phyloP scores from a whole-genome alignment of 768 basidiomycete genomes.

The Auricularia cornea region DNA sequence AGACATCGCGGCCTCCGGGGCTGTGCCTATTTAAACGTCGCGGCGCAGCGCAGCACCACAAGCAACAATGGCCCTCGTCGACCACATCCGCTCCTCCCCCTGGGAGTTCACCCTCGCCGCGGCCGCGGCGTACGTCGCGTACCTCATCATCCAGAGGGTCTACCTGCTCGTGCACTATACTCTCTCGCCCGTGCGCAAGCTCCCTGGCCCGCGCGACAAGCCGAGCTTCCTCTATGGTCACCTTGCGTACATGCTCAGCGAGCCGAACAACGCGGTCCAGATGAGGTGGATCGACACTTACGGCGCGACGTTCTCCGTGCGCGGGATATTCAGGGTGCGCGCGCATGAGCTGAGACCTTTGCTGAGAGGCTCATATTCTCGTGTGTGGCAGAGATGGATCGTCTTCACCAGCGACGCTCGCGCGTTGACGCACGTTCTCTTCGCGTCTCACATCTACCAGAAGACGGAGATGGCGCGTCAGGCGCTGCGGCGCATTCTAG shows the following conservation, averaged over 20 bases:
- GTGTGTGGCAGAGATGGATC: constrained; percentile 19
- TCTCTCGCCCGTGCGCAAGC: neutral
- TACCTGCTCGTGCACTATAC: neutral
- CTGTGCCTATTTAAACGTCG: too few species aligned
- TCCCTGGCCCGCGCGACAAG: neutral
- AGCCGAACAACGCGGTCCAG: too few species aligned
- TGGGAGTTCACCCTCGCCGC: neutral
- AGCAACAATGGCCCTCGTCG: neutral
- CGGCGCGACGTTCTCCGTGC: too few species aligned
- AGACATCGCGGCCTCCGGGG: too few species aligned
- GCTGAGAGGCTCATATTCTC: too few species aligned
- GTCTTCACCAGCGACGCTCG: constrained; percentile 53
- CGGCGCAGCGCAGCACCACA: neutral
- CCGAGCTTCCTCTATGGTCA: too few species aligned
- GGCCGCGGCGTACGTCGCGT: neutral
- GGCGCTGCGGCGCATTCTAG: constrained; percentile 34
- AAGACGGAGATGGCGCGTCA: constrained; percentile 40
- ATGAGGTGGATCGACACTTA: too few species aligned
- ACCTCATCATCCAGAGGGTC: neutral
- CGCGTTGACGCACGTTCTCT: constrained; percentile 56
- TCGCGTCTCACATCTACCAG: constrained; percentile 45
- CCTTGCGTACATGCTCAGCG: too few species aligned
- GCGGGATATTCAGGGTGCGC: too few species aligned
- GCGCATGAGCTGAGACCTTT: too few species aligned
- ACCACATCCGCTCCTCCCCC: neutral